phyloP scores from a whole-genome alignment of 1,139 yeast species.

The Hanseniaspora uvarum region DNA sequence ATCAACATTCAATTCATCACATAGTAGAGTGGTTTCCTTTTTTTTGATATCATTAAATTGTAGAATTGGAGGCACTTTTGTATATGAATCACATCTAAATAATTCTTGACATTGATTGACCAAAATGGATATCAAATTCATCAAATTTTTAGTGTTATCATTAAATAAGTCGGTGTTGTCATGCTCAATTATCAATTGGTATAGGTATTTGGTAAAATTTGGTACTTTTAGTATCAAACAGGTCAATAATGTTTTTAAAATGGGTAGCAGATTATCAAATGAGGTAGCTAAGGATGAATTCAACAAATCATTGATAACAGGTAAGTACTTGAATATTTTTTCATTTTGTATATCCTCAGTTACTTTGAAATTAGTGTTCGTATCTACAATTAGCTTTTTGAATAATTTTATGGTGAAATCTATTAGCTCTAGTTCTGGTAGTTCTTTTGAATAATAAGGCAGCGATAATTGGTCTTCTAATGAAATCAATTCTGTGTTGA shows the following conservation, averaged over 20 bases:
- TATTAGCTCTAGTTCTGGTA: slow-evolving; percentile 37
- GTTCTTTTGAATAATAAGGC: slow-evolving; percentile 32
- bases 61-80: neutral
- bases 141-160: slow-evolving; percentile 7
- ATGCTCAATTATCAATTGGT: neutral
- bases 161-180: slow-evolving; percentile 2
- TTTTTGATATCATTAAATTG: slow-evolving; percentile 5
- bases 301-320: slow-evolving; percentile 13
- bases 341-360: slow-evolving; percentile 9
- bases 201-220: neutral
- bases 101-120: slow-evolving; percentile 12
- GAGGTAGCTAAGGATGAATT: slow-evolving; percentile 2
- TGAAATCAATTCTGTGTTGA: slow-evolving; percentile 28
- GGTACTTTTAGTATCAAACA: neutral
- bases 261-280: neutral
- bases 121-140: slow-evolving; percentile 6
- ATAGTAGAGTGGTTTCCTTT: neutral
- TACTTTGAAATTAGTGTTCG: slow-evolving; percentile 29
- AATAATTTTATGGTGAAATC: slow-evolving; percentile 18
- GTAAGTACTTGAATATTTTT: slow-evolving; percentile 13
- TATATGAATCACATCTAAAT: slow-evolving; percentile 9
- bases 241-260: neutral
- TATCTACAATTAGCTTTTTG: slow-evolving; percentile 27
- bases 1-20: slow-evolving; percentile 14
- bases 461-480: slow-evolving; percentile 37